phyloP scores from a whole-genome alignment of 306 rosid species.

The Lupinus albus region DNA sequence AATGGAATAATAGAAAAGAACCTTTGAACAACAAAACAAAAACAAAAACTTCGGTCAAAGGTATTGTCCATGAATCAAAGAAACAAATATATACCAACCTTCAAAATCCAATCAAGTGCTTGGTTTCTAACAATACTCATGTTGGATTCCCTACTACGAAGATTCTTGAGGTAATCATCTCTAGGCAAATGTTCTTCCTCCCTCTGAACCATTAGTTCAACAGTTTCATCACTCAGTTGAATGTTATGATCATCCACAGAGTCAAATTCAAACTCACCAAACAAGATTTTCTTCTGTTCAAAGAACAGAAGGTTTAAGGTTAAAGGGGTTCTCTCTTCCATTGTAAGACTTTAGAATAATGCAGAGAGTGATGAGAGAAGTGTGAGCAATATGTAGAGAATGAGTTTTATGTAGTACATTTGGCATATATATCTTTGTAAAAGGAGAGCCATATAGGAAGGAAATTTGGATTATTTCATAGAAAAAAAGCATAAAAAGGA shows the following conservation, averaged over 20 bases:
- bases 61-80: constrained; percentile 35
- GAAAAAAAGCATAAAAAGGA: not conserved
- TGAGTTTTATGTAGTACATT: constrained; percentile 49
- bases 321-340: constrained; percentile 55
- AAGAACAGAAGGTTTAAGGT: constrained; percentile 52
- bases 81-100: constrained; percentile 54
- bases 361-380: constrained; percentile 5
- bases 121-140: constrained; percentile 56
- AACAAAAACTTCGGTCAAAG: not conserved
- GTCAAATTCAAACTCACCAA: constrained; percentile 49
- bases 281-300: constrained; percentile 48
- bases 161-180: constrained; percentile 62
- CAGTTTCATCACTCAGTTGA: constrained; percentile 49
- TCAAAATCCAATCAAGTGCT: constrained; percentile 80
- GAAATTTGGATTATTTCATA: not conserved
- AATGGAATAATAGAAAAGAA: not conserved
- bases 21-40: not conserved
- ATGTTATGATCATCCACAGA: not conserved
- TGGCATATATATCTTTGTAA: constrained; percentile 46
- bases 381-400: not conserved
- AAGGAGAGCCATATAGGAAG: not conserved
- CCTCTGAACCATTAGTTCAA: constrained; percentile 54
- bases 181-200: constrained; percentile 65
- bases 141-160: constrained; percentile 66
- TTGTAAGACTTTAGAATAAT: constrained; percentile 19